A percentile compares a stretch with the other conserved stretches of the same genome.
These are phyloP conservation scores for Globisporangium megalacanthum DNA, from an alignment of 352 stramenopile genomes.

Conservation along the genomic window DNA sequence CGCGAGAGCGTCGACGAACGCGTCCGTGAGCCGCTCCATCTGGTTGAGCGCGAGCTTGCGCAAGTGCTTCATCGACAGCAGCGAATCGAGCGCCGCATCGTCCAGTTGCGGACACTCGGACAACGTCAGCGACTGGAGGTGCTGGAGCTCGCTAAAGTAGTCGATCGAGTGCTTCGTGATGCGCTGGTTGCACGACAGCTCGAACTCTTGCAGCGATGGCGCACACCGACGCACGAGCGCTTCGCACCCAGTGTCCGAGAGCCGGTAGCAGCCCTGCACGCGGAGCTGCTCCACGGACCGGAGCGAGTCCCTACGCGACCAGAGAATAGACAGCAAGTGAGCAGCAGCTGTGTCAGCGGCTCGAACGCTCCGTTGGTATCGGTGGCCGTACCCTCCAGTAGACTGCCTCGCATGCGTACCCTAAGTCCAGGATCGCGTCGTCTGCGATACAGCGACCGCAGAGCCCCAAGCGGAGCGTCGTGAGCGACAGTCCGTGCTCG, in stretches of 20 bases:
- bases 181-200: slow-evolving; percentile 79
- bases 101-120: slow-evolving; percentile 78
- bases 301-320: slow-evolving; percentile 41
- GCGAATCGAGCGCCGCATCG: slow-evolving; percentile 45
- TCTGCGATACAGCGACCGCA: slow-evolving; percentile 75
- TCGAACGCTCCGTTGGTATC: too few species aligned
- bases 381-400: too few species aligned
- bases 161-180: slow-evolving; percentile 73
- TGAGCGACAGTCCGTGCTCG: slow-evolving; percentile 34
- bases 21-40: slow-evolving; percentile 67
- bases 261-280: slow-evolving; percentile 69
- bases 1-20: slow-evolving; percentile 44
- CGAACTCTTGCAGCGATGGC: slow-evolving; percentile 64
- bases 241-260: slow-evolving; percentile 64
- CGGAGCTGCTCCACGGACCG: slow-evolving; percentile 59
- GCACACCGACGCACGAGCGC: slow-evolving; percentile 60
- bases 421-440: slow-evolving; percentile 61
- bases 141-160: slow-evolving; percentile 61
- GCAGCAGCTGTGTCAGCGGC: too few species aligned
- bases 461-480: slow-evolving; percentile 57
- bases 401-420: too few species aligned
- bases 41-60: slow-evolving; percentile 69
- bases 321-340: slow-evolving; percentile 3
- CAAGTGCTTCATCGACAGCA: slow-evolving; percentile 57
- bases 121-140: slow-evolving; percentile 58